Conservation (phyloP, 768 basidiomycete genomes). For the Butyriboletus loyo region DNA sequence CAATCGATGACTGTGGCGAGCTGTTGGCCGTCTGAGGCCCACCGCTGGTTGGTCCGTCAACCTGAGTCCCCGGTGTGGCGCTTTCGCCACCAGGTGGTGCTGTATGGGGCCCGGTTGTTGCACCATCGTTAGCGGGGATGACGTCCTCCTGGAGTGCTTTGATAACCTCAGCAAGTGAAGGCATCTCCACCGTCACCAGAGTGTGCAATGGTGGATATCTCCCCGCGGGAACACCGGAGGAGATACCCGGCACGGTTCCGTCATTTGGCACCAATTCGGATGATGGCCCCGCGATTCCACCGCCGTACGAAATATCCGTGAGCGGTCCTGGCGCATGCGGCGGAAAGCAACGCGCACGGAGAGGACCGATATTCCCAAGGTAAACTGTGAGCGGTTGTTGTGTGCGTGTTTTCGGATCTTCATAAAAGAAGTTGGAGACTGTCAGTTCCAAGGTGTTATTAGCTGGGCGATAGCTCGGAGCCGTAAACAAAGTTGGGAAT, state of each 20-base stretch:
- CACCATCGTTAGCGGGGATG: constrained; percentile 42
- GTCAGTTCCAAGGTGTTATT: constrained; percentile 79
- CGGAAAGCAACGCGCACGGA: constrained; percentile 74
- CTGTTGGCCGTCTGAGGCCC: constrained; percentile 18
- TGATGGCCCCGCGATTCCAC: constrained; percentile 41
- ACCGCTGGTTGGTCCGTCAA: constrained; percentile 26
- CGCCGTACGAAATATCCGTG: constrained; percentile 60
- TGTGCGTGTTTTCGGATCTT: constrained; percentile 59
- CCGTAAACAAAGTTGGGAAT: constrained; percentile 81
- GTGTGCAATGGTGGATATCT: constrained; percentile 69
- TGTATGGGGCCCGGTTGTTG: constrained; percentile 37
- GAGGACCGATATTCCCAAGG: constrained; percentile 85
- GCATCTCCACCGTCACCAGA: constrained; percentile 84
- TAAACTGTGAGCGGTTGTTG: constrained; percentile 83
- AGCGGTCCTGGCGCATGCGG: constrained; percentile 67
- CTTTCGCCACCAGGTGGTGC: constrained; percentile 25
- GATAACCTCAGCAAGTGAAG: constrained; percentile 69
- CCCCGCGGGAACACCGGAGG: constrained; percentile 31
- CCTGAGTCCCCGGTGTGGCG: constrained; percentile 24
- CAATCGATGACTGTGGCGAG: constrained; percentile 47
- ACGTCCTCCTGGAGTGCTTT: constrained; percentile 75
- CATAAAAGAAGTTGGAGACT: constrained; percentile 85
- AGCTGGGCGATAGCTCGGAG: constrained; percentile 68
- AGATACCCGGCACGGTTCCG: constrained; percentile 13
- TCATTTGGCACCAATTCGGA: constrained; percentile 29